Percentiles rank a stretch among this genome's conserved stretches.
These are phyloP conservation scores for Solanum chaucha DNA, from an alignment of 257 asterid species.

Conservation along the genomic window DNA sequence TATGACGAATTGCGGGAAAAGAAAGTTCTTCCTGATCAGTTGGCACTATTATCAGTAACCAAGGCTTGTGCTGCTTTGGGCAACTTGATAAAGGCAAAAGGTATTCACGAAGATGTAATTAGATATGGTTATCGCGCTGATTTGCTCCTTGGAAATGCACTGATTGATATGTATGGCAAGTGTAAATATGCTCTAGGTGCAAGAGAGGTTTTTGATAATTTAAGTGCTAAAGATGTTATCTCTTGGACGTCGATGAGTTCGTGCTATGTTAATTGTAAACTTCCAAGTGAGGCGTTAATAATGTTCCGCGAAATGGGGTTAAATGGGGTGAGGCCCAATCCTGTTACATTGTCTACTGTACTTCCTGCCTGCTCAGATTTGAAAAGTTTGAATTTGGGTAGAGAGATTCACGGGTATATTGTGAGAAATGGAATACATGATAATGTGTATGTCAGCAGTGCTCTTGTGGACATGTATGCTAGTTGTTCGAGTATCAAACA, in stretches of 20 bases:
- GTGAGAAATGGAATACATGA: constrained; percentile 43
- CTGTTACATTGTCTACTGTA: constrained; percentile 46
- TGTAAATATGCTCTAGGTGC: constrained; percentile 51
- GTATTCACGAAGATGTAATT: constrained; percentile 39
- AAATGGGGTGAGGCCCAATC: constrained; percentile 37
- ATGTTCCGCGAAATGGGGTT: constrained; percentile 43
- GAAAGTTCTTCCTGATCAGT: constrained; percentile 11
- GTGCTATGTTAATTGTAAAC: constrained; percentile 48
- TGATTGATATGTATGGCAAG: constrained; percentile 66
- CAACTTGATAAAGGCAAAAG: constrained; percentile 45
- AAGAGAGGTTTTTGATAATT: constrained; percentile 28
- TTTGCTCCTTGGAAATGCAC: constrained; percentile 51
- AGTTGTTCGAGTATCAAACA: constrained; percentile 44
- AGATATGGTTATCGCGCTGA: constrained; percentile 29
- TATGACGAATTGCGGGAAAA: constrained; percentile 1
- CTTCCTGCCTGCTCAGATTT: constrained; percentile 65
- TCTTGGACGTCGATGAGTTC: constrained; percentile 73
- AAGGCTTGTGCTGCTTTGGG: constrained; percentile 19
- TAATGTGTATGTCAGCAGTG: constrained; percentile 52
- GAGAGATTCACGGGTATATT: constrained; percentile 46
- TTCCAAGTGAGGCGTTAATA: constrained; percentile 29
- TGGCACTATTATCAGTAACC: constrained; percentile 15
- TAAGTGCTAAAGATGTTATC: constrained; percentile 47
- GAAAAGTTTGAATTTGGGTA: constrained; percentile 41
- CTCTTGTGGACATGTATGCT: constrained; percentile 63